These are phyloP conservation scores for Ensete ventricosum DNA, from an alignment of 176 grass and related monocot genomes.

Conservation along the genomic window DNA sequence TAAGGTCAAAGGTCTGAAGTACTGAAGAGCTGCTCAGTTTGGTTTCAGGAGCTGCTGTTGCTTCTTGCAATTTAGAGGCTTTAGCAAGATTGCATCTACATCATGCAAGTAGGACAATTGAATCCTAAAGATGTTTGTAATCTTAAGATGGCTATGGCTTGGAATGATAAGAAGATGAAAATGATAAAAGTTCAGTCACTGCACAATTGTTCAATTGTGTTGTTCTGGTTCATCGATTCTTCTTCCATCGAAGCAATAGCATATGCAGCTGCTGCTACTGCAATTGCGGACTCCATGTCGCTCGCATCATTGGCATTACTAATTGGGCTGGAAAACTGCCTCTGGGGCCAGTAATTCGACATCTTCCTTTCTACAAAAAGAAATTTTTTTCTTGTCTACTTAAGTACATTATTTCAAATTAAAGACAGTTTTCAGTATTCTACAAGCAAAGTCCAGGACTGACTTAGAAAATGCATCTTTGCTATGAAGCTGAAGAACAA, in stretches of 20 bases:
- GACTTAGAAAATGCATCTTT: neutral
- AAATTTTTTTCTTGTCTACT: neutral
- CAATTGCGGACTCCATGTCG: constrained; percentile 23
- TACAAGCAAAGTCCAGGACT: neutral
- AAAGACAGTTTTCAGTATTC: neutral
- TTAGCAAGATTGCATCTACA: neutral
- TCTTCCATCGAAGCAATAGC: constrained; percentile 54
- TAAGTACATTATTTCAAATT: neutral
- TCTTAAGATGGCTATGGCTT: neutral
- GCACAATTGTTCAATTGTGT: too few species aligned
- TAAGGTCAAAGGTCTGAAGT: neutral
- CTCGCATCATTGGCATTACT: constrained; percentile 12
- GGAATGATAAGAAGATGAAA: neutral
- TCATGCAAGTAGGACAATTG: neutral
- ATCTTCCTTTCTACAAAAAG: constrained; percentile 12
- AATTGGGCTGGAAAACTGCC: constrained; percentile 35
- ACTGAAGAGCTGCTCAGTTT: neutral
- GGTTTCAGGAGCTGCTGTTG: neutral
- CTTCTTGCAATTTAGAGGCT: neutral
- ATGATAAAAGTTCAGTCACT: neutral
- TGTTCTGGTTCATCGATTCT: constrained; percentile 29
- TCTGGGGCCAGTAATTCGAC: constrained; percentile 9
- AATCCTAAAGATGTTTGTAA: neutral
- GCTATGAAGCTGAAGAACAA: too few species aligned
- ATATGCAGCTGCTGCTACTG: constrained; percentile 66